These are phyloP conservation scores for Mycena capillaripes DNA, from an alignment of 768 basidiomycete species.

Conservation along the genomic window DNA sequence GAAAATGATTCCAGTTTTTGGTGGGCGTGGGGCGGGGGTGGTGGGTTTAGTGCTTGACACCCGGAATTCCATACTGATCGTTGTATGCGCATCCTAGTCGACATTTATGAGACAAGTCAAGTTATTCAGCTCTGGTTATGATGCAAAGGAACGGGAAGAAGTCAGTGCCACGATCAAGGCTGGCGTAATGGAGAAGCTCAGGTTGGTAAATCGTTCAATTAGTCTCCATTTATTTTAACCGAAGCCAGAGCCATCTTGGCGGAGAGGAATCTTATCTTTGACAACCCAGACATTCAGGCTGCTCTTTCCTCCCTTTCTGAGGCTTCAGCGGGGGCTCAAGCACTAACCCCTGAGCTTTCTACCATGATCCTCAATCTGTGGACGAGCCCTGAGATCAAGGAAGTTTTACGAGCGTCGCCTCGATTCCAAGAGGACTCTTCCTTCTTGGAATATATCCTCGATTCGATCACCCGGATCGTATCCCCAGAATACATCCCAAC, in stretches of 20 bases:
- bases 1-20: too few species aligned
- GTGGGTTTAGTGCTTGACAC: too few species aligned
- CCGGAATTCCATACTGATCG: too few species aligned
- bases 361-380: not conserved
- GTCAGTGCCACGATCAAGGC: not conserved
- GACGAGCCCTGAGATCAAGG: not conserved
- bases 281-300: too few species aligned
- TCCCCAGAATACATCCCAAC: not conserved
- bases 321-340: not conserved
- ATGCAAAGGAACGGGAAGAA: not conserved
- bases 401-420: not conserved
- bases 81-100: not conserved
- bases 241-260: too few species aligned
- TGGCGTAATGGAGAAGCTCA: not conserved
- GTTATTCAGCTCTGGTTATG: not conserved
- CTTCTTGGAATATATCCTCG: not conserved
- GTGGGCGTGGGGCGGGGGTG: too few species aligned
- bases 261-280: too few species aligned
- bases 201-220: not conserved
- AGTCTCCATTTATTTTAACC: too few species aligned
- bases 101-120: not conserved
- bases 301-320: not conserved
- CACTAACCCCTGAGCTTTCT: not conserved
- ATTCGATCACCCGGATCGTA: not conserved
- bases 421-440: not conserved